phyloP scores from a whole-genome alignment of 345 rosid genomes.

The Nasturtium officinale region DNA sequence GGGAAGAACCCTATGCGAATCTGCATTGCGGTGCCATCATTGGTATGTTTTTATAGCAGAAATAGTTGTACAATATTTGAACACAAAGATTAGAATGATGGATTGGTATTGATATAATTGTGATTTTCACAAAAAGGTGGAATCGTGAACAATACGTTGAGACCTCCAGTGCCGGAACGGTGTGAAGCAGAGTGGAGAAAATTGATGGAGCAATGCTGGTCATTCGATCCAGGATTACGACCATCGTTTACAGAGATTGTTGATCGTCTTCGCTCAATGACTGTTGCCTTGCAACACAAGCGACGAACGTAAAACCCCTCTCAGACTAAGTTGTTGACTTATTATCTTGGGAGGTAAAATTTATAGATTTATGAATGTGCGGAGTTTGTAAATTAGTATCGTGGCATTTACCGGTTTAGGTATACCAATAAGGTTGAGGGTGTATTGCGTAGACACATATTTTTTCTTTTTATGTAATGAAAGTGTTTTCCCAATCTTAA shows the following conservation, averaged over 20 bases:
- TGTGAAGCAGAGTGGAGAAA: slow-evolving; percentile 77
- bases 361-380: background rate
- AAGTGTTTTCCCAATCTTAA: background rate
- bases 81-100: slow-evolving; percentile 5
- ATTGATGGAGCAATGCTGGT: slow-evolving; percentile 92
- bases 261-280: slow-evolving; percentile 59
- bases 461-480: background rate
- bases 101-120: background rate
- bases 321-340: slow-evolving; percentile 15
- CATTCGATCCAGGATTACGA: slow-evolving; percentile 61
- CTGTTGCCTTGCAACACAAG: slow-evolving; percentile 55
- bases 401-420: slow-evolving; percentile 27
- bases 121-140: slow-evolving; percentile 58
- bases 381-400: slow-evolving; percentile 33
- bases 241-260: slow-evolving; percentile 86
- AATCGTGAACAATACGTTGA: slow-evolving; percentile 71
- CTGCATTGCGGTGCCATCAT: slow-evolving; percentile 95
- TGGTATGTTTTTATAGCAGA: slow-evolving; percentile 51
- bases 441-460: slow-evolving; percentile 5
- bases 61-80: background rate
- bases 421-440: slow-evolving; percentile 15
- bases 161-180: slow-evolving; percentile 71
- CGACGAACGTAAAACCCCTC: slow-evolving; percentile 38
- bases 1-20: slow-evolving; percentile 88
- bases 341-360: background rate